Evolutionary conservation across 495 filamentous ascomycete genomes (phyloP).

Genomic region (Parachaetomium inaequale): DNA sequence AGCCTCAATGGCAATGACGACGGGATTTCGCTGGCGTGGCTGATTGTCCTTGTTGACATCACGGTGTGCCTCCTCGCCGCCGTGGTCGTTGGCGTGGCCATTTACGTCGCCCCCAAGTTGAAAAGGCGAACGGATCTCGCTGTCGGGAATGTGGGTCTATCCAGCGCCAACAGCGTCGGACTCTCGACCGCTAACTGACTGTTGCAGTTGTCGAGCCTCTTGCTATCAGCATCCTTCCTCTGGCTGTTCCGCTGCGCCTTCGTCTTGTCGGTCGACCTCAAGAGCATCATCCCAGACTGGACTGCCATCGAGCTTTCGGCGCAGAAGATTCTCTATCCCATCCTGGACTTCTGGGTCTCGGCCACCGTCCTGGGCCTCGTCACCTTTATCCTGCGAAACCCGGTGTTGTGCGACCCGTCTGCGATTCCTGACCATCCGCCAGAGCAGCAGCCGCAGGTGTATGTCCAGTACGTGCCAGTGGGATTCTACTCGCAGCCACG

Average conservation of each 20-base stretch:
- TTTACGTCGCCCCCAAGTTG: constrained; percentile 7
- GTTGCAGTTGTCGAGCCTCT: constrained; percentile 1
- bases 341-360: constrained; percentile 9
- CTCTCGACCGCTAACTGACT: background rate
- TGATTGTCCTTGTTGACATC: constrained; percentile 13
- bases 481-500: background rate
- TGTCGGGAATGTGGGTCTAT: constrained; percentile 1
- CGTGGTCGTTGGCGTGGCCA: background rate
- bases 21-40: constrained; percentile 2
- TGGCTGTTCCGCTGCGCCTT: constrained; percentile 17
- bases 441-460: background rate
- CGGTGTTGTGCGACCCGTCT: constrained; percentile 13
- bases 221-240: constrained; percentile 11
- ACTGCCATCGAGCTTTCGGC: background rate
- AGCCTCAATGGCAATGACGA: background rate
- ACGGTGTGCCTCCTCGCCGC: constrained; percentile 10
- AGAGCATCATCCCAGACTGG: constrained; percentile 4
- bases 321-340: constrained; percentile 9
- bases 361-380: constrained; percentile 11
- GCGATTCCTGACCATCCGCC: background rate
- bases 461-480: background rate
- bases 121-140: constrained; percentile 7
- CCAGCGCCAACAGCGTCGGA: background rate
- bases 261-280: constrained; percentile 2
- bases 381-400: constrained; percentile 8